Percentiles rank a stretch among this genome's conserved stretches.
These are phyloP conservation scores for Glutinoglossum americanum DNA, from an alignment of 495 filamentous ascomycete genomes.

Conservation along the genomic window DNA sequence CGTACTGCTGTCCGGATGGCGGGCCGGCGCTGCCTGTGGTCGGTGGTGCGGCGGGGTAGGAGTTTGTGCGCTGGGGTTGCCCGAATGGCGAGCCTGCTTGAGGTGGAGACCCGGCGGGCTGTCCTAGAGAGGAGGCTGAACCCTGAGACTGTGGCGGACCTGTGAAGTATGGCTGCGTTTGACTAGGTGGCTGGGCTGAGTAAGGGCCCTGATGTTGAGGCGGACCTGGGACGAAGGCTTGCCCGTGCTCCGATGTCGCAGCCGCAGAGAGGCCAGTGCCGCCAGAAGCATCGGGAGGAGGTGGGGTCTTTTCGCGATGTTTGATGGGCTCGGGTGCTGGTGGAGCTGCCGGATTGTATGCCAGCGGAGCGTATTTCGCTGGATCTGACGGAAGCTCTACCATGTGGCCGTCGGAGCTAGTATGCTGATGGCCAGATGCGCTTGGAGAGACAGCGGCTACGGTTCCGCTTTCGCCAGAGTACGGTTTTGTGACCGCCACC, in stretches of 20 bases:
- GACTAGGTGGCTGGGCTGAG: too few species aligned
- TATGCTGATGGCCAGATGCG: background rate
- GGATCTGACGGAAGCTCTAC: slow-evolving; percentile 24
- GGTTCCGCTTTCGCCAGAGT: slow-evolving; percentile 13
- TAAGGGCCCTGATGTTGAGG: slow-evolving; percentile 13
- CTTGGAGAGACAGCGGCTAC: background rate
- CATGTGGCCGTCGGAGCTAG: slow-evolving; percentile 15
- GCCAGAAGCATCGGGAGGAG: slow-evolving; percentile 45
- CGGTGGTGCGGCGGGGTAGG: background rate
- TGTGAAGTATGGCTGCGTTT: slow-evolving; percentile 11
- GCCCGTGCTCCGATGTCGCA: slow-evolving; percentile 29
- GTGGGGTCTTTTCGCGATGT: slow-evolving; percentile 77
- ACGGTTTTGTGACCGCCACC: slow-evolving; percentile 41
- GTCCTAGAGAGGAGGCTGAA: slow-evolving; percentile 7
- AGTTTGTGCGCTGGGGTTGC: background rate
- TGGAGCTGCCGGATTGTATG: slow-evolving; percentile 81
- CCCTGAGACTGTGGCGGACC: slow-evolving; percentile 11
- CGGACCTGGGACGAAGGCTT: slow-evolving; percentile 14
- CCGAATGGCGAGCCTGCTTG: background rate
- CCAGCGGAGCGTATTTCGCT: slow-evolving; percentile 34
- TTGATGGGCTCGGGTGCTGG: slow-evolving; percentile 64
- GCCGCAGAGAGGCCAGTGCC: slow-evolving; percentile 49
- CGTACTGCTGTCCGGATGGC: background rate
- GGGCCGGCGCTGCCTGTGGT: background rate
- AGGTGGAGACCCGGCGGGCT: slow-evolving; percentile 6